A percentile compares a stretch with the other conserved stretches of the same genome.
Conservation (phyloP, 352 stramenopile genomes). For the Globisporangium nagaii region DNA sequence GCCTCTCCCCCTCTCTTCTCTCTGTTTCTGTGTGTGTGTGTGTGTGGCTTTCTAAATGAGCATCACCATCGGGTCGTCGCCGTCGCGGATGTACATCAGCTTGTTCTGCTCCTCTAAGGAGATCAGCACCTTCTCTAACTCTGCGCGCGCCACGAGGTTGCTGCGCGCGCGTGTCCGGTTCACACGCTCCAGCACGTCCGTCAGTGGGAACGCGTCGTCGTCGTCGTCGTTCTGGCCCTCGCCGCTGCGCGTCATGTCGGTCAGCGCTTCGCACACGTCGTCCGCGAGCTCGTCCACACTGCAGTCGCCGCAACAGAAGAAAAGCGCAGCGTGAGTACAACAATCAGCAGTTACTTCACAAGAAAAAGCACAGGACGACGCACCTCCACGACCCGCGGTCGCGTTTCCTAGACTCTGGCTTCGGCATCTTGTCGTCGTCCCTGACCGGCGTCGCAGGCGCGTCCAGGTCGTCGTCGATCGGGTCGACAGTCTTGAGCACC, state of each 20-base stretch:
- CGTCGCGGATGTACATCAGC: slow-evolving; percentile 86
- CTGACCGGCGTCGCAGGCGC: slow-evolving; percentile 7
- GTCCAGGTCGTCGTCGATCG: slow-evolving; percentile 18
- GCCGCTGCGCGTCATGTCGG: slow-evolving; percentile 43
- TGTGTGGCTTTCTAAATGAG: slow-evolving; percentile 54
- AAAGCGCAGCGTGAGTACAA: slow-evolving; percentile 1
- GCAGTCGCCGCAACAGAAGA: slow-evolving; percentile 8
- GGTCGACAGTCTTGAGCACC: slow-evolving; percentile 1
- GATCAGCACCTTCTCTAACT: slow-evolving; percentile 67
- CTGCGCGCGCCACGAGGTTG: slow-evolving; percentile 30
- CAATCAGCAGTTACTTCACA: not conserved
- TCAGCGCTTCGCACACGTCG: slow-evolving; percentile 52
- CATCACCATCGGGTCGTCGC: slow-evolving; percentile 77
- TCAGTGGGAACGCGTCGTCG: slow-evolving; percentile 59
- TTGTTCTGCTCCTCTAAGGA: slow-evolving; percentile 86
- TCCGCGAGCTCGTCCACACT: slow-evolving; percentile 59
- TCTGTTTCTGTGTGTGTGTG: not conserved
- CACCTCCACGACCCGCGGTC: slow-evolving; percentile 60
- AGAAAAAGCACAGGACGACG: slow-evolving; percentile 8
- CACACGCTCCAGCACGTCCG: slow-evolving; percentile 45
- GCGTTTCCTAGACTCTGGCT: slow-evolving; percentile 47
- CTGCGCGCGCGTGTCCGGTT: slow-evolving; percentile 34
- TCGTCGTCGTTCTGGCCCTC: slow-evolving; percentile 31
- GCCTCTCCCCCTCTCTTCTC: slow-evolving; percentile 1
- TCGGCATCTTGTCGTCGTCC: slow-evolving; percentile 18